Evolutionary conservation across 1,284 basidiomycete genomes (phyloP), one percentile per base, ranked within the genome.

Genomic region (Cerrena zonata): DNA sequence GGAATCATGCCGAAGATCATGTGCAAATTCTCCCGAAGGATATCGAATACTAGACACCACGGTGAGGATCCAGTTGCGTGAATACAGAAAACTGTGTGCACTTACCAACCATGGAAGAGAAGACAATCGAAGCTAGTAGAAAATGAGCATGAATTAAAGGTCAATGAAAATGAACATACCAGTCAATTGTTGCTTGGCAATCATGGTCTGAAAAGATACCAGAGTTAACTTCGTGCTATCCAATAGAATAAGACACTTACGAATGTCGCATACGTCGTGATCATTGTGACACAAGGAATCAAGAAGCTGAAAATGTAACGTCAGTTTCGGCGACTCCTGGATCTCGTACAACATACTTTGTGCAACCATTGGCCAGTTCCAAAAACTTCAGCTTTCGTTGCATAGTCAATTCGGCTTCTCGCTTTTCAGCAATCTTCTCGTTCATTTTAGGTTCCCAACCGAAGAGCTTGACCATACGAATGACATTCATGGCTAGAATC

Each of bases 231-330:
- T 18, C 5, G 36, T 21, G 27, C 21, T 12, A 30, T 25, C 25
- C 3, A 36, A 42, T 50, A 47, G 43, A 51, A 19, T 5, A 27
- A 34, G 21, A 27, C 13, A 59, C 65, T 44, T 50, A 69, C 67
- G 57, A 78, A 86, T 26, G 80, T 76, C 5, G 76, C 74, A 61
- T 81, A 89, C 0, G 86, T 86, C n/a, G 75, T 72, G 37, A 81
- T 61, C 78, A 89, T 89, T 12, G 79, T 81, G 34, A 82, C 55
- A 3, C 84, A 69, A 0, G 86, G 84, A 30, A 88, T 77, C 38
- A 80, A 47, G 55, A 73, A 78, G 63, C 82, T 86, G 53, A 55
- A 53, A 19, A 39, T 15, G 45, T 53, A 7, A 45, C 1, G 26
- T 59, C 52, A 45, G 24, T 24, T 13, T 27, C 12, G 22, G 13